Base-by-base conservation (phyloP, 2,329 filamentous ascomycete genomes). In the Colletotrichum tamarilloi region DNA sequence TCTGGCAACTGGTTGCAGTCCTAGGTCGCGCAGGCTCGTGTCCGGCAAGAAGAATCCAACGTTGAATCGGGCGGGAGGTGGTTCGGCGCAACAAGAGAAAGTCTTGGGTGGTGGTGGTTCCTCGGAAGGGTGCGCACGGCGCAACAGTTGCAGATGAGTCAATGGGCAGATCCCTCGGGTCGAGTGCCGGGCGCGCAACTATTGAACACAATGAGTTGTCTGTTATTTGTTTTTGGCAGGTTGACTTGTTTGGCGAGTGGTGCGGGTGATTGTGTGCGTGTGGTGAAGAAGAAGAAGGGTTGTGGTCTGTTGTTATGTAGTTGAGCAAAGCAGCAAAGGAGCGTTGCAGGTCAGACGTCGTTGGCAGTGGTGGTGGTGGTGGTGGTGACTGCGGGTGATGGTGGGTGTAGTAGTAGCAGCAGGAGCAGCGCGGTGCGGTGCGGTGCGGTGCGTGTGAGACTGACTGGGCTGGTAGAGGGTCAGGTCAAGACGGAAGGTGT, bases 71-170 rank as follows among this genome's bases (percentile, higher is more conserved):
- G 67, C 38, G 52, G 38, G 57, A 58, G 32, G 68, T 67, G 68
- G 62, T 74, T 72, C 68, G 62, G 72, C 72, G 72, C 72, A 67
- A 66, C 38, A n/a, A 53, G 55, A 30, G 12, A n/a, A 52, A 35
- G 7, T 32, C 64, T n/a, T 56, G 70, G 28, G 38, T 55, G 35
- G 3, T 32, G 35, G 35, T 38, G 35, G 12, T 46, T 46, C 22
- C 35, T 28, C 28, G 55, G 70, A 4, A 63, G 67, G 59, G 55
- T 70, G 59, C 32, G 66, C 70, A 32, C 59, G 70, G 70, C 70
- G 70, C 70, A 73, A 73, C 60, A 69, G 66, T 73, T 73, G 70
- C 24, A 70, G 66, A 70, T 70, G 66, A 73, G 24, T 69, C 70
- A 73, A 65, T 64, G 67, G 46, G 38, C 3, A 65, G 55, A 59